Evolutionary conservation across 2,329 filamentous ascomycete genomes (phyloP), one percentile per base, ranked within the genome.

Genomic region (Pleomassaria siparia): DNA sequence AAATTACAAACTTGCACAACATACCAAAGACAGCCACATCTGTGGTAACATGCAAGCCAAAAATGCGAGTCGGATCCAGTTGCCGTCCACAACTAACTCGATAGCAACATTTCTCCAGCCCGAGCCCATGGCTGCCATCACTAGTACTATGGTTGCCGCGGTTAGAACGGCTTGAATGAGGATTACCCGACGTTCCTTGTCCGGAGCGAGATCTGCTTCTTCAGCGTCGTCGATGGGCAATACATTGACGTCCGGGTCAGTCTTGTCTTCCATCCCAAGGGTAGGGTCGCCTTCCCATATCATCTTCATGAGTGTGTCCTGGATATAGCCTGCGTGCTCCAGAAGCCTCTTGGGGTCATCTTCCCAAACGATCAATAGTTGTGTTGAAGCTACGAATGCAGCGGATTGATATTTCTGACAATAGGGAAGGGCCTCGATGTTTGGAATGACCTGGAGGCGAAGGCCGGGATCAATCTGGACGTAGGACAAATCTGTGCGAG

Each of bases 341-440:
- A 91, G 76, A 8, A 92, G 74, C 60, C 89, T 83, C 46, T 86
- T 76, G 0, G 88, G 82, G 47, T 91, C 87, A 56, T 92, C 88
- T 56, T 92, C 88, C 89, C 89, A 94, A 1, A 92, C 87, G 1
- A 92, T 75, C 1, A 94, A 74, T 4, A 91, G 74, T 4, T 82
- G 82, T 52, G 88, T 84, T 0, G 81, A 82, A 2, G 86, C 84
- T 33, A 92, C 79, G 64, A 92, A 91, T 7, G 89, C 88, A 11
- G 88, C 88, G 55, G 87, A 91, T 64, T 92, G 88, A 65, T 89
- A 83, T 67, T 89, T 91, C 49, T 88, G 80, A 4, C 82, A 85
- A 20, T 74, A 68, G 0, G 81, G 79, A 4, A 88, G 72, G 40
- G 80, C 76, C 2, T 73, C 71, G 47, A 86, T 77, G 40, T 77